Evolutionary conservation across 2,329 filamentous ascomycete species (phyloP).

Genomic region (Alternaria tenuissima): DNA sequence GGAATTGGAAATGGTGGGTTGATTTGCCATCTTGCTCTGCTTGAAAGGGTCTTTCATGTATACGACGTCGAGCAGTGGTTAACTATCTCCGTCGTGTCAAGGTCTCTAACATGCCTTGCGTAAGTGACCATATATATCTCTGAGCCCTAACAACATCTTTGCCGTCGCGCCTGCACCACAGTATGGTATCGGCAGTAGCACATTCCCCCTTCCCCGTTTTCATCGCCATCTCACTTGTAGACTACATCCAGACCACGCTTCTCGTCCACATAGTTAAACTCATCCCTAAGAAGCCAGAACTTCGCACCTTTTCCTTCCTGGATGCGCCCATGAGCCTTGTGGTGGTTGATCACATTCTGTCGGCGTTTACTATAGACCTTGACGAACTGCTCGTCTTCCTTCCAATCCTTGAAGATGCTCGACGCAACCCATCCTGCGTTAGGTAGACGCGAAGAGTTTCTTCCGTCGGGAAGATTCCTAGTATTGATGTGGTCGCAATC

Average conservation of each 20-base stretch:
- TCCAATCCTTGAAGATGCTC: conserved; percentile 1
- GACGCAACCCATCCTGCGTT: neutral
- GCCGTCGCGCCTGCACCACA: neutral
- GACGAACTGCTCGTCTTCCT: conserved; percentile 7
- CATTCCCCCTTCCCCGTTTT: too few species aligned
- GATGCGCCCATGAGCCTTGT: conserved; percentile 16
- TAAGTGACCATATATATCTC: neutral
- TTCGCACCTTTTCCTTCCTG: neutral
- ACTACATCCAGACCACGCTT: neutral
- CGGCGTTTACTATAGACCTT: conserved; percentile 4
- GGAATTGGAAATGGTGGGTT: neutral
- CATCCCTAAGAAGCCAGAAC: neutral
- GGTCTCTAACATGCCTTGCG: neutral
- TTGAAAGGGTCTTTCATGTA: neutral
- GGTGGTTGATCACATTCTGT: conserved; percentile 11
- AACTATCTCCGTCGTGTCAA: neutral
- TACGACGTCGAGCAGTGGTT: neutral
- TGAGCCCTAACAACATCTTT: neutral
- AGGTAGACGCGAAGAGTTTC: neutral
- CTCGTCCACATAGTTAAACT: neutral
- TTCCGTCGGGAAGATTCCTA: neutral
- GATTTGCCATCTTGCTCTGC: neutral
- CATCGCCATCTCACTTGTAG: too few species aligned
- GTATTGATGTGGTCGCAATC: conserved; percentile 7
- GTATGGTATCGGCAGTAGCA: neutral